Evolutionary conservation across 352 stramenopile genomes (phyloP).

Genomic region (Globisporangium spinosum): DNA sequence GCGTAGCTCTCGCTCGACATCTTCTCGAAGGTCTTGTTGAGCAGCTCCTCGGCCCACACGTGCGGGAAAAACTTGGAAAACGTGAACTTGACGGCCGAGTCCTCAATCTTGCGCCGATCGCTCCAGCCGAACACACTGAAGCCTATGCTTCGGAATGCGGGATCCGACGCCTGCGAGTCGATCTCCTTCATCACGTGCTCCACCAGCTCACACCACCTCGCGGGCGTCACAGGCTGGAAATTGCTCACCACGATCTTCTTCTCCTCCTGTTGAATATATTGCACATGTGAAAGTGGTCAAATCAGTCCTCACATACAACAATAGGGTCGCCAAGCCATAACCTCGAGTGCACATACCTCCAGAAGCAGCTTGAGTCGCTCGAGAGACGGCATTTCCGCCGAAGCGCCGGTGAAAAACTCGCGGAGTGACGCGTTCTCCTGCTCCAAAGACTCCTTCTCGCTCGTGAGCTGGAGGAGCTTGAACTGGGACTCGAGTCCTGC

Average conservation of each 20-base stretch:
- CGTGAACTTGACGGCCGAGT: constrained; percentile 41
- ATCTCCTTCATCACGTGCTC: constrained; percentile 32
- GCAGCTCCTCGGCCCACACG: constrained; percentile 38
- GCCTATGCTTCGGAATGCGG: constrained; percentile 28
- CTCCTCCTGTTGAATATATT: constrained; percentile 18
- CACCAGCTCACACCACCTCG: constrained; percentile 34
- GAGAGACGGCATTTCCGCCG: constrained; percentile 15
- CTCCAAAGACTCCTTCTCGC: constrained; percentile 31
- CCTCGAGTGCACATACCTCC: constrained; percentile 7
- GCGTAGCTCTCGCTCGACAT: constrained; percentile 42
- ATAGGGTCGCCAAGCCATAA: not conserved
- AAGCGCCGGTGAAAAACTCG: constrained; percentile 14
- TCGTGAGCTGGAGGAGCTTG: constrained; percentile 31
- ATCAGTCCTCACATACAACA: not conserved
- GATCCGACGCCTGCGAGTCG: constrained; percentile 27
- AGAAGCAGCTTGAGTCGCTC: constrained; percentile 24
- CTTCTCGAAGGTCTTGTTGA: constrained; percentile 38
- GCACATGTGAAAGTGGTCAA: not conserved
- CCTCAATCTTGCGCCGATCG: constrained; percentile 36
- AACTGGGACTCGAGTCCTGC: constrained; percentile 34
- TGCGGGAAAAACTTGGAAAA: constrained; percentile 48
- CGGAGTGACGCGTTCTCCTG: constrained; percentile 34
- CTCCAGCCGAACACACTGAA: constrained; percentile 48
- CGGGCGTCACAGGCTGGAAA: constrained; percentile 27
- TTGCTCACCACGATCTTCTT: constrained; percentile 28